phyloP scores from a whole-genome alignment of 495 filamentous ascomycete species.

The Penicillium cinerascens region DNA sequence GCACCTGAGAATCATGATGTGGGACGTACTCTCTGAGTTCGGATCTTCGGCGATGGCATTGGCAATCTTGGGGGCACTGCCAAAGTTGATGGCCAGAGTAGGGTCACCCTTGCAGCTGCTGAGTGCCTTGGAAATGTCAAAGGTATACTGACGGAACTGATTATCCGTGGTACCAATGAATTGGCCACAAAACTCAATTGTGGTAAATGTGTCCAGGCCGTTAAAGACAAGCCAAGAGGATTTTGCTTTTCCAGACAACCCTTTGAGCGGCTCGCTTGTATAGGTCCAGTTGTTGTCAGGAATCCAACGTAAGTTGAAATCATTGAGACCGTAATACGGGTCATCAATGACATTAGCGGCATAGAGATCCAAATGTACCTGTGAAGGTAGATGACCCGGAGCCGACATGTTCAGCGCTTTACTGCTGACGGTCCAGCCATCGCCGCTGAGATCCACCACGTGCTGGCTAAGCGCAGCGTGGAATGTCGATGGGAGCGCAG shows the following conservation, averaged over 20 bases:
- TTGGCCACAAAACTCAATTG: constrained; percentile 57
- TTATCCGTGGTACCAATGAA: constrained; percentile 63
- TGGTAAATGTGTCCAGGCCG: constrained; percentile 64
- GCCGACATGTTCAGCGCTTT: constrained; percentile 51
- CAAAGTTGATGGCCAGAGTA: constrained; percentile 51
- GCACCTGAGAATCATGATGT: not conserved
- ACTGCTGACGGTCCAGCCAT: constrained; percentile 55
- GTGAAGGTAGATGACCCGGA: constrained; percentile 58
- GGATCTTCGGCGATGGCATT: constrained; percentile 53
- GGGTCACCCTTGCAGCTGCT: constrained; percentile 40
- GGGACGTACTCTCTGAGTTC: constrained; percentile 43
- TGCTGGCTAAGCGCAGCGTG: constrained; percentile 26
- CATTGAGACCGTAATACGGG: constrained; percentile 53
- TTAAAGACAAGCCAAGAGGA: constrained; percentile 59
- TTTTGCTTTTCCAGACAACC: constrained; percentile 30
- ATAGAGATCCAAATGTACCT: constrained; percentile 59
- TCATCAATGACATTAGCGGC: constrained; percentile 48
- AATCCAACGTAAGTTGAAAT: constrained; percentile 62
- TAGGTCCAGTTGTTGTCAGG: constrained; percentile 62
- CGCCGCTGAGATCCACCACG: constrained; percentile 49
- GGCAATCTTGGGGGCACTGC: constrained; percentile 52
- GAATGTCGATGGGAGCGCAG: constrained; percentile 12
- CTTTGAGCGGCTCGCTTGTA: constrained; percentile 46
- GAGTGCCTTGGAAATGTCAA: constrained; percentile 56
- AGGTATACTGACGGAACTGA: constrained; percentile 70